Evolutionary conservation across 2,329 filamentous ascomycete species (phyloP).

Genomic region (Byssothecium circinans): DNA sequence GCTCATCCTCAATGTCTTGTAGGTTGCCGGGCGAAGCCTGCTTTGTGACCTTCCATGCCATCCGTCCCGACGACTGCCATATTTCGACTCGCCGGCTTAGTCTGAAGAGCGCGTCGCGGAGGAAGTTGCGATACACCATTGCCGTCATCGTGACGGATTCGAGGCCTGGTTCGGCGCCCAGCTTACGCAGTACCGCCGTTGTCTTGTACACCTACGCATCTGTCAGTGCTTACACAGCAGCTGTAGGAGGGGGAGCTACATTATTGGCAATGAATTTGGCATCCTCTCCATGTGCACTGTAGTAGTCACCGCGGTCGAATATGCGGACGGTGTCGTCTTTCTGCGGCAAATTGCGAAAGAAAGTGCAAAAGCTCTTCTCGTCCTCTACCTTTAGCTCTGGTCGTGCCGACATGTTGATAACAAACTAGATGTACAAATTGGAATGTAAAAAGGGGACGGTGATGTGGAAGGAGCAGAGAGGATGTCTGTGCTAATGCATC

Average conservation of each 20-base stretch:
- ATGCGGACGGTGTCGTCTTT: constrained; percentile 80
- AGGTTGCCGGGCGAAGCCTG: constrained; percentile 92
- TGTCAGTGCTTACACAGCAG: not conserved
- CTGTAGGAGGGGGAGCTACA: constrained; percentile 48
- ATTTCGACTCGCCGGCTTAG: constrained; percentile 90
- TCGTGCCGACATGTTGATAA: constrained; percentile 54
- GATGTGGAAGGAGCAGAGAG: not conserved
- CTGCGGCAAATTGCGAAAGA: constrained; percentile 82
- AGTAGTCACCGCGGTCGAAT: constrained; percentile 93
- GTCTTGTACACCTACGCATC: constrained; percentile 82
- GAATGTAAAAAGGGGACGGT: not conserved
- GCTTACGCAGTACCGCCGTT: constrained; percentile 87
- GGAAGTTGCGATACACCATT: constrained; percentile 93
- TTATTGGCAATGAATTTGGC: constrained; percentile 80
- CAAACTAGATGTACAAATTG: not conserved
- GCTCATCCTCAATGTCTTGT: constrained; percentile 94
- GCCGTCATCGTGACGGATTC: constrained; percentile 93
- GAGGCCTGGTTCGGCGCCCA: constrained; percentile 82
- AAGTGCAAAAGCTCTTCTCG: constrained; percentile 94
- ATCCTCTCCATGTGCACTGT: constrained; percentile 88
- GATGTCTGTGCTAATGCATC: not conserved
- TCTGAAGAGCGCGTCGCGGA: constrained; percentile 90
- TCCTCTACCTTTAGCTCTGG: constrained; percentile 78
- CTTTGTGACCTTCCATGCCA: constrained; percentile 90
- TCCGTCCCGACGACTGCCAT: constrained; percentile 76